Conservation (phyloP, 1,139 yeast genomes). For the Meyerozyma elateridarum region DNA sequence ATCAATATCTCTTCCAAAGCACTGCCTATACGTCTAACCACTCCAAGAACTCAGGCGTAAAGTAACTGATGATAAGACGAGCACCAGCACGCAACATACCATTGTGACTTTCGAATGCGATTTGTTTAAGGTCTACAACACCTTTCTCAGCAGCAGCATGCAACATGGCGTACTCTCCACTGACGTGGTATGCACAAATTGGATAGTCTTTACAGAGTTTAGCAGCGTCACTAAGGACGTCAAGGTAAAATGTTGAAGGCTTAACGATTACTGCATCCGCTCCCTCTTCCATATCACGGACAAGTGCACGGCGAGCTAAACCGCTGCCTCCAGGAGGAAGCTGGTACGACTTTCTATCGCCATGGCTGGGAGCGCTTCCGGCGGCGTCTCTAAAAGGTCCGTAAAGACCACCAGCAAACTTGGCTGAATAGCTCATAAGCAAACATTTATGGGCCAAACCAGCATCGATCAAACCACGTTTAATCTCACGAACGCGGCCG, state of each 20-base stretch:
- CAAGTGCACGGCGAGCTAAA: conserved; percentile 85
- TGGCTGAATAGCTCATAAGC: conserved; percentile 92
- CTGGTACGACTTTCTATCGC: conserved; percentile 92
- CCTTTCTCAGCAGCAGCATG: conserved; percentile 99
- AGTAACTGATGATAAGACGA: conserved; percentile 80
- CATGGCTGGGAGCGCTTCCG: conserved; percentile 82
- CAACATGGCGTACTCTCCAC: conserved; percentile 97
- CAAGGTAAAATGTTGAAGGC: conserved; percentile 96
- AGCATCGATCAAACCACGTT: conserved; percentile 77
- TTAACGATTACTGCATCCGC: conserved; percentile 93
- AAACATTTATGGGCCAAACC: conserved; percentile 82
- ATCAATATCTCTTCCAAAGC: not conserved
- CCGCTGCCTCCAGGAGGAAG: conserved; percentile 93
- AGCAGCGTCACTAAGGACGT: conserved; percentile 83
- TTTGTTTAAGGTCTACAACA: conserved; percentile 76
- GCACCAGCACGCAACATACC: conserved; percentile 98
- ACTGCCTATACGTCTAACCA: conserved; percentile 55
- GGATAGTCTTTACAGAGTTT: conserved; percentile 81
- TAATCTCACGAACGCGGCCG: conserved; percentile 87
- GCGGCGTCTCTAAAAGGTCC: conserved; percentile 99
- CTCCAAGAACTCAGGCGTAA: conserved; percentile 92
- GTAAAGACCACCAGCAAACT: conserved; percentile 83
- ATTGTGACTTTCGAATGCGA: conserved; percentile 89
- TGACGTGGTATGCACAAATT: conserved; percentile 90
- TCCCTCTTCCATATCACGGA: conserved; percentile 86